These are phyloP conservation scores for Melocanna baccifera DNA, from an alignment of 176 grass and related monocot species.

Conservation along the genomic window DNA sequence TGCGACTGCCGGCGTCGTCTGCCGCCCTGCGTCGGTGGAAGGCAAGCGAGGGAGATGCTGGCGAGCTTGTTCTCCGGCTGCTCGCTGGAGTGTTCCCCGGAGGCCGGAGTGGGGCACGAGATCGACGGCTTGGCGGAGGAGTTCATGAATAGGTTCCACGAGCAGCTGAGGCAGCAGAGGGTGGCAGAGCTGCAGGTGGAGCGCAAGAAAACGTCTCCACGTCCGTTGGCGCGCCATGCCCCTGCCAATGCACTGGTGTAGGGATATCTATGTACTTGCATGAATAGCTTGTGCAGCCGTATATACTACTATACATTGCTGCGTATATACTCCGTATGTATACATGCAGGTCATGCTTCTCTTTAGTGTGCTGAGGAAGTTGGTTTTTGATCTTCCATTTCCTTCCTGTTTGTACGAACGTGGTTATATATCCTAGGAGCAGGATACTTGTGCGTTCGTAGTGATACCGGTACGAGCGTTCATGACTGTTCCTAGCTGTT, in stretches of 20 bases:
- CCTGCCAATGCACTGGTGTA: too few species aligned
- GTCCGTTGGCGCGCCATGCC: neutral
- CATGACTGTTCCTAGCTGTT: too few species aligned
- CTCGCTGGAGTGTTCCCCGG: neutral
- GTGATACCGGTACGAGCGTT: too few species aligned
- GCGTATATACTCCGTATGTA: too few species aligned
- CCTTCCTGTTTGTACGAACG: too few species aligned
- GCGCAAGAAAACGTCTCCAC: neutral
- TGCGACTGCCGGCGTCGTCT: neutral
- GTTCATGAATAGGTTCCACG: constrained; percentile 27
- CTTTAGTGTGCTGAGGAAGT: too few species aligned
- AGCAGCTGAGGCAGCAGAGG: constrained; percentile 35
- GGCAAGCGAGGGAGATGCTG: constrained; percentile 18
- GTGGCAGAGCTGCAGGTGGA: neutral
- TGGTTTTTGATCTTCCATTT: too few species aligned
- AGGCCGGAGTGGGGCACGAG: neutral
- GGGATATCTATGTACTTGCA: neutral
- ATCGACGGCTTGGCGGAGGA: constrained; percentile 36
- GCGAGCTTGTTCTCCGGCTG: neutral
- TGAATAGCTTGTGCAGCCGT: neutral
- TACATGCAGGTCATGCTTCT: too few species aligned
- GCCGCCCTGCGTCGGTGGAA: constrained; percentile 22
- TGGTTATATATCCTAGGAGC: too few species aligned
- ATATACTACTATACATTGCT: too few species aligned
- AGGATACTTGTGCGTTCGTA: too few species aligned